phyloP scores from a whole-genome alignment of 129 eudicot species.

The Escallonia rubra region DNA sequence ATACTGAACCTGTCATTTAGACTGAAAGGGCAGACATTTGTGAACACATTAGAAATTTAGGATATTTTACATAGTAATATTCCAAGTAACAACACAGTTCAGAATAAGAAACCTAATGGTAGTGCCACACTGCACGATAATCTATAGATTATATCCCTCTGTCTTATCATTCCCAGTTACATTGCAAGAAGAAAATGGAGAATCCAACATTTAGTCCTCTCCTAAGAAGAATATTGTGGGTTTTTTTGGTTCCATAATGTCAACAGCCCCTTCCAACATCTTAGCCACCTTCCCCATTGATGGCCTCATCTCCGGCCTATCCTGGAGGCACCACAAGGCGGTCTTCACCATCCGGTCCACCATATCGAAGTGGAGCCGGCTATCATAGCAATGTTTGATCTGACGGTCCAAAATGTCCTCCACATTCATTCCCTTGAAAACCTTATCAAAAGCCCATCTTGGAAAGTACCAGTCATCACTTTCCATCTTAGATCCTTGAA shows the following conservation, averaged over 20 bases:
- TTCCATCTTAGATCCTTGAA: slow-evolving; percentile 47
- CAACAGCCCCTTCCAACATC: slow-evolving; percentile 93
- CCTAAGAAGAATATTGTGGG: slow-evolving; percentile 70
- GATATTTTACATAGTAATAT: too few species aligned
- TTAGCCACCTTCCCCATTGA: slow-evolving; percentile 99
- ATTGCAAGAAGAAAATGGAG: not conserved
- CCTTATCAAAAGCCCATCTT: slow-evolving; percentile 86
- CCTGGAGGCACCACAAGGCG: slow-evolving; percentile 96
- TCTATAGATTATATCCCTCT: too few species aligned
- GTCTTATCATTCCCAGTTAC: too few species aligned
- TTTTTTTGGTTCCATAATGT: slow-evolving; percentile 80
- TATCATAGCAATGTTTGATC: slow-evolving; percentile 56
- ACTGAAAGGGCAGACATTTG: too few species aligned
- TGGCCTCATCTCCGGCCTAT: slow-evolving; percentile 79
- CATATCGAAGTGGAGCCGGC: slow-evolving; percentile 55
- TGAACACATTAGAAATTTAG: too few species aligned
- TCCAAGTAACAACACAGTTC: too few species aligned
- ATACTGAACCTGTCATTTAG: too few species aligned
- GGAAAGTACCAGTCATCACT: slow-evolving; percentile 94
- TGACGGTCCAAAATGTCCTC: slow-evolving; percentile 70
- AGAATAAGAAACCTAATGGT: too few species aligned
- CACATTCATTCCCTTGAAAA: slow-evolving; percentile 63
- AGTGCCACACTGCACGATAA: too few species aligned
- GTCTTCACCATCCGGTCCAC: slow-evolving; percentile 85
- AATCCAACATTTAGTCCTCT: slow-evolving; percentile 17